Conservation (phyloP, 805 yeast genomes). For the Deakozyma indianensis region DNA sequence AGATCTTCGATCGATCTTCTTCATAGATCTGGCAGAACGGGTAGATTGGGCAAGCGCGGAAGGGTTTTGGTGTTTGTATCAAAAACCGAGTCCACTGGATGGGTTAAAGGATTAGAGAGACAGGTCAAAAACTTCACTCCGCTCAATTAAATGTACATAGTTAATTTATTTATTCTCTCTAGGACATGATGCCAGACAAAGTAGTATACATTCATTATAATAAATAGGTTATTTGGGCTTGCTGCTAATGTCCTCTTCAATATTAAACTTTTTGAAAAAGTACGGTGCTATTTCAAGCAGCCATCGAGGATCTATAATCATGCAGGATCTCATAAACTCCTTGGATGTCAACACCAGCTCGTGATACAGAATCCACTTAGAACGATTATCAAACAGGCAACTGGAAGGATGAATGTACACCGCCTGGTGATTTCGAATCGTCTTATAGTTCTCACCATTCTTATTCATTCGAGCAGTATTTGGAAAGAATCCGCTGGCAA, state of each 20-base stretch:
- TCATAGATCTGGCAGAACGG: slow-evolving; percentile 90
- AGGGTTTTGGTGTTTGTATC: slow-evolving; percentile 71
- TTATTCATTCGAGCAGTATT: slow-evolving; percentile 41
- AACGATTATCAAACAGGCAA: slow-evolving; percentile 38
- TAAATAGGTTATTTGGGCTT: not conserved
- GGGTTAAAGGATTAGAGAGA: slow-evolving; percentile 71
- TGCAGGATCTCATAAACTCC: slow-evolving; percentile 86
- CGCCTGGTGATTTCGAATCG: slow-evolving; percentile 48
- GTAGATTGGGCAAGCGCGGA: slow-evolving; percentile 81
- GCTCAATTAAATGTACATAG: not conserved
- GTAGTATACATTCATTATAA: too few relatives aligned
- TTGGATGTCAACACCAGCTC: slow-evolving; percentile 67
- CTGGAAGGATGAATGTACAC: slow-evolving; percentile 85
- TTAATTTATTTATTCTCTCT: too few relatives aligned
- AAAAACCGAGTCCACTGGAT: slow-evolving; percentile 49
- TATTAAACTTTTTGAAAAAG: slow-evolving; percentile 14
- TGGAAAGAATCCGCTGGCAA: slow-evolving; percentile 27
- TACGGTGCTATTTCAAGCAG: slow-evolving; percentile 37
- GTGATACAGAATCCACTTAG: slow-evolving; percentile 67
- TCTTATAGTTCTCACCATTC: slow-evolving; percentile 55
- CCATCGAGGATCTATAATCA: slow-evolving; percentile 75
- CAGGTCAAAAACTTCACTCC: slow-evolving; percentile 34
- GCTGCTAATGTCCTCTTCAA: not conserved
- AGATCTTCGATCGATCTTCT: slow-evolving; percentile 70
- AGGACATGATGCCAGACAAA: too few relatives aligned